phyloP scores from a whole-genome alignment of 139 green algal species.

The Chlorella sorokiniana region DNA sequence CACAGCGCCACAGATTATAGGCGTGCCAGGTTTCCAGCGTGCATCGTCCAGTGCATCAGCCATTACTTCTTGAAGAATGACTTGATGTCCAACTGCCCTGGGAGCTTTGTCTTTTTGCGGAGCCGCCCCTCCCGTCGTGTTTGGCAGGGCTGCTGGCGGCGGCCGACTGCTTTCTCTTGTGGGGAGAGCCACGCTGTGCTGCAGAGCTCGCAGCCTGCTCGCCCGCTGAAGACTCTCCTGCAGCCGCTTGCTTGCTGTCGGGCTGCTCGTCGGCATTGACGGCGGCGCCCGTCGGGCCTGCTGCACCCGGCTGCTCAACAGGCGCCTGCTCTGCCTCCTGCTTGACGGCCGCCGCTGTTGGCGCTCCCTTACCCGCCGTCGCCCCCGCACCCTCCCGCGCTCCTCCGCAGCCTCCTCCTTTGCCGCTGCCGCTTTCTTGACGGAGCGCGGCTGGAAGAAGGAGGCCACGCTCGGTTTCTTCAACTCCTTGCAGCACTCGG shows the following conservation, averaged over 20 bases:
- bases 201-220: neutral
- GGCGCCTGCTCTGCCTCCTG: neutral
- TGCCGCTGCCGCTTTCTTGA: neutral
- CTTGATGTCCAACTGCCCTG: neutral
- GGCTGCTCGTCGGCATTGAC: neutral
- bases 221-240: no score
- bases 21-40: no score
- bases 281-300: no score
- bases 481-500: conserved; percentile 60
- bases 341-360: neutral
- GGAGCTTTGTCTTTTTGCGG: conserved; percentile 14
- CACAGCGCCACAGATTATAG: no score
- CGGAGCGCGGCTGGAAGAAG: conserved; percentile 12
- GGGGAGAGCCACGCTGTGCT: no score
- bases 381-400: neutral
- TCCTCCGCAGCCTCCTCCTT: neutral
- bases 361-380: neutral
- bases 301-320: neutral
- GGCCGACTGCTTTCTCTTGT: conserved; percentile 13
- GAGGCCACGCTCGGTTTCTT: conserved; percentile 46
- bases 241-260: neutral
- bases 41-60: no score
- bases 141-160: neutral
- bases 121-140: neutral
- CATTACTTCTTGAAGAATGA: neutral